Conservation (phyloP, 495 filamentous ascomycete species). For the Aspergillus olivimuriae region DNA sequence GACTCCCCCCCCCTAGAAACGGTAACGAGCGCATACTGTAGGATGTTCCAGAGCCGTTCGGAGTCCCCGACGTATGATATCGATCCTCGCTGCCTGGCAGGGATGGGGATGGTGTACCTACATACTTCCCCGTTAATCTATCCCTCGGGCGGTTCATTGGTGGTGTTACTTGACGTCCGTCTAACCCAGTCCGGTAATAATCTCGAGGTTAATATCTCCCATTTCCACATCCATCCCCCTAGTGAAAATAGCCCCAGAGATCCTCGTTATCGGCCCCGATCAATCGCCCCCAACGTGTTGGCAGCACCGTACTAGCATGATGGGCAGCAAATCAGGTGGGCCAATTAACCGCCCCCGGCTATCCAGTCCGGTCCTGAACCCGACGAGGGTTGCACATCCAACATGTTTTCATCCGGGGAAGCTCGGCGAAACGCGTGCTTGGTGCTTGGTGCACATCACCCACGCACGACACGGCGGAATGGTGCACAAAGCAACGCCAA, state of each 20-base stretch:
- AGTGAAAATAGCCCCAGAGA: too few relatives aligned
- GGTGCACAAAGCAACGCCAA: not conserved
- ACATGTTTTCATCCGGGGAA: not conserved
- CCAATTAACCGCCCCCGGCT: too few relatives aligned
- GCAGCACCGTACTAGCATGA: not conserved
- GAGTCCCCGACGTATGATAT: not conserved
- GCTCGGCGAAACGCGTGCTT: not conserved
- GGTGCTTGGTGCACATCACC: not conserved
- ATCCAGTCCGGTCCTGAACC: not conserved
- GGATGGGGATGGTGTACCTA: not conserved
- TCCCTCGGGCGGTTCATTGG: not conserved
- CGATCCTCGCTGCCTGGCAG: not conserved
- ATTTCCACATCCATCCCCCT: not conserved
- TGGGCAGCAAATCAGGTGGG: not conserved
- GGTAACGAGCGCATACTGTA: too few relatives aligned
- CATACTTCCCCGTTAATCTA: not conserved
- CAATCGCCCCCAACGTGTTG: too few relatives aligned
- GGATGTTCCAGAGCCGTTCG: too few relatives aligned
- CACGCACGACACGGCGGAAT: not conserved
- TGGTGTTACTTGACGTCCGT: not conserved
- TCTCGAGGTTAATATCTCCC: not conserved
- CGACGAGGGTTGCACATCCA: not conserved
- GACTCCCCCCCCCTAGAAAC: too few relatives aligned
- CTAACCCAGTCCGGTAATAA: not conserved
- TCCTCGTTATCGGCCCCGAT: too few relatives aligned